Conservation (phyloP, 495 filamentous ascomycete genomes). For the Penicillium goetzii region DNA sequence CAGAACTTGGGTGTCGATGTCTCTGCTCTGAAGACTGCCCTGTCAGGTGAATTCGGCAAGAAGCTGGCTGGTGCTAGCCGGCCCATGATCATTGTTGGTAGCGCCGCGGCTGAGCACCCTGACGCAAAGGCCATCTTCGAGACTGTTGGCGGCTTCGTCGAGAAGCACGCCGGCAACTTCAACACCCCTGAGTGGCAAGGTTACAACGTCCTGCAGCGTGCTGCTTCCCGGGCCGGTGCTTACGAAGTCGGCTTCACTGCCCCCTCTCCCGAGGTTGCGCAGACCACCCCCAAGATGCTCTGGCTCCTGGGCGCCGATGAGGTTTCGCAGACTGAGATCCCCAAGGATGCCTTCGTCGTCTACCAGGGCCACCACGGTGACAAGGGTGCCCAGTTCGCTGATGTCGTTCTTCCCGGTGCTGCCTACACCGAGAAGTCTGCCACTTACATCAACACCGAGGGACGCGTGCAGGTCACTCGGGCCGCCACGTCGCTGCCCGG, state of each 20-base stretch:
- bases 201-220: constrained; percentile 93
- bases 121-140: constrained; percentile 94
- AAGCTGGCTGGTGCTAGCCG: constrained; percentile 84
- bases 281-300: constrained; percentile 87
- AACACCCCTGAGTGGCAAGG: constrained; percentile 91
- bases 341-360: constrained; percentile 92
- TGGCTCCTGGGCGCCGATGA: constrained; percentile 98
- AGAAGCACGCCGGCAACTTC: constrained; percentile 89
- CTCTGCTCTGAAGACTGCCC: constrained; percentile 76
- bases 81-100: constrained; percentile 95
- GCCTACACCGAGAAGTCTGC: constrained; percentile 98
- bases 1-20: constrained; percentile 82
- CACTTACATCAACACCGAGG: constrained; percentile 97
- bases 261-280: constrained; percentile 74
- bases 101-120: constrained; percentile 81
- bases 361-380: constrained; percentile 99
- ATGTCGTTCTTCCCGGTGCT: constrained; percentile 90
- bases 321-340: constrained; percentile 75
- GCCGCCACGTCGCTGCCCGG: constrained; percentile 84
- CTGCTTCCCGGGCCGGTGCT: constrained; percentile 86
- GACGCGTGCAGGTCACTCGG: constrained; percentile 89
- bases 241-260: constrained; percentile 94
- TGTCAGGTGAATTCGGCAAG: constrained; percentile 88
- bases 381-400: constrained; percentile 85
- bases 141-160: constrained; percentile 82